Evolutionary conservation across 352 stramenopile genomes (phyloP).

Genomic region (Globisporangium spiculum): DNA sequence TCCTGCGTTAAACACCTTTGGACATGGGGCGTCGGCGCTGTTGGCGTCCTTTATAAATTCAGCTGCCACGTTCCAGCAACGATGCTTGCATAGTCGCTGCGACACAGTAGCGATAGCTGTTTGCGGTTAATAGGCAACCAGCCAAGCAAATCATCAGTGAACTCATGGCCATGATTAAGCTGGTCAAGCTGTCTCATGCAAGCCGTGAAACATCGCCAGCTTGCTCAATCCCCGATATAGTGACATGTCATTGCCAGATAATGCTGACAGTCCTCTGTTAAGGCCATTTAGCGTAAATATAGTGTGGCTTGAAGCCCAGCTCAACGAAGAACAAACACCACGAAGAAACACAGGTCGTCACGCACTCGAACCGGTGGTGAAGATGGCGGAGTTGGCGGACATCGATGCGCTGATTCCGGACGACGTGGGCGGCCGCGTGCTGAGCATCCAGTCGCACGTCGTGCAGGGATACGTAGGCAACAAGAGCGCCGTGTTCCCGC

Average conservation of each 20-base stretch:
- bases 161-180: not conserved
- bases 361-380: not conserved
- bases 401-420: slow-evolving; percentile 16
- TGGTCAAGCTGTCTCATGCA: not conserved
- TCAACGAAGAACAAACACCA: not conserved
- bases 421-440: slow-evolving; percentile 55
- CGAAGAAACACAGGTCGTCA: not conserved
- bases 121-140: not conserved
- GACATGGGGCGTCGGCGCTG: not conserved
- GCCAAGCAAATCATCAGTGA: not conserved
- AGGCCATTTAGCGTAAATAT: not conserved
- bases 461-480: slow-evolving; percentile 88
- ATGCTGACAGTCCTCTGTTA: not conserved
- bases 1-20: not conserved
- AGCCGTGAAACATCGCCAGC: not conserved
- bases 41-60: not conserved
- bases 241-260: not conserved
- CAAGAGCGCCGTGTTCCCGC: slow-evolving; percentile 81
- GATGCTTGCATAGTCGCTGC: not conserved
- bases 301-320: not conserved
- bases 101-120: not conserved
- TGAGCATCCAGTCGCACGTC: slow-evolving; percentile 88
- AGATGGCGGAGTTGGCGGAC: not conserved
- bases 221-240: not conserved
- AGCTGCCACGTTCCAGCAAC: not conserved